These are phyloP conservation scores for Euphorbia celastroides DNA, from an alignment of 441 rosid genomes.

Conservation along the genomic window DNA sequence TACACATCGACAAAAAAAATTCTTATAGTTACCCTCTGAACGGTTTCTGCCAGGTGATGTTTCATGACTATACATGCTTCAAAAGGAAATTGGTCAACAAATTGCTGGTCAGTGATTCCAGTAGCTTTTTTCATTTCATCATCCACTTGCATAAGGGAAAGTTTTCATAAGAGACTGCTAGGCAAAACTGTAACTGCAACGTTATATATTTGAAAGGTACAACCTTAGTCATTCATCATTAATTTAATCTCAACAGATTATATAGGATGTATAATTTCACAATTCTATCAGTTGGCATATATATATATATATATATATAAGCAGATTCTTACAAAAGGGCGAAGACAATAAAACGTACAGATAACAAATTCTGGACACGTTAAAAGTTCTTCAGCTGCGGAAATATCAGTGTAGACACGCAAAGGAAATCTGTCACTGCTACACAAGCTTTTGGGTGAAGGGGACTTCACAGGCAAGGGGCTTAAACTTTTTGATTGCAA, in stretches of 20 bases:
- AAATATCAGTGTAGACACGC: constrained; percentile 78
- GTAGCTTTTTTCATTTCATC: constrained; percentile 61
- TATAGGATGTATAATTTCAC: background rate
- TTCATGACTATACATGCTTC: constrained; percentile 97
- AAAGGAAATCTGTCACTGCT: constrained; percentile 44
- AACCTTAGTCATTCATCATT: background rate
- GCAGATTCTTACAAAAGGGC: background rate
- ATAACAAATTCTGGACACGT: constrained; percentile 72
- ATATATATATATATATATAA: no score
- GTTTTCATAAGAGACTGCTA: background rate
- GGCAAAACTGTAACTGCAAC: background rate
- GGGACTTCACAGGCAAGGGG: constrained; percentile 31
- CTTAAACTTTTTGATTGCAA: constrained; percentile 36
- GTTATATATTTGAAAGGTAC: background rate
- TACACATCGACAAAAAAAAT: background rate
- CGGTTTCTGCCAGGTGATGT: constrained; percentile 93
- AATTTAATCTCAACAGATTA: background rate
- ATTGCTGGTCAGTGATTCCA: constrained; percentile 74
- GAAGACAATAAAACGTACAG: constrained; percentile 48
- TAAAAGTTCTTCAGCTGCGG: constrained; percentile 78
- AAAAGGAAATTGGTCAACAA: constrained; percentile 79
- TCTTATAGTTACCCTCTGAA: constrained; percentile 54
- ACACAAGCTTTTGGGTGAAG: constrained; percentile 32
- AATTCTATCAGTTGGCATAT: background rate
- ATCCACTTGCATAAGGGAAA: constrained; percentile 59